Conservation (phyloP, 1,284 basidiomycete species). For the Cutaneotrichosporon cutaneum region DNA sequence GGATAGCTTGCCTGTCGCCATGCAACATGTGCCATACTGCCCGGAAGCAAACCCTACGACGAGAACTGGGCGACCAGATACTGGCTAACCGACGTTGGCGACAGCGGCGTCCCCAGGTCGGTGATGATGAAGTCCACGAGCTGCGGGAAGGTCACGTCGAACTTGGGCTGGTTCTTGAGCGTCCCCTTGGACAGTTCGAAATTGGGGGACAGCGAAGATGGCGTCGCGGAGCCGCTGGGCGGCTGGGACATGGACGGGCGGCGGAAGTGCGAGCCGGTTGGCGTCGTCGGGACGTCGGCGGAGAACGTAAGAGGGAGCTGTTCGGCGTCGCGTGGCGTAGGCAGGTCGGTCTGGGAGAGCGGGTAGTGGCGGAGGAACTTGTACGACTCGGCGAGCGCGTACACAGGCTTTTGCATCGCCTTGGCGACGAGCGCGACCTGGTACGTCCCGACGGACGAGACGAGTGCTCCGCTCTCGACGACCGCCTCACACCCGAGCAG, state of each 20-base stretch:
- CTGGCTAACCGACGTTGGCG: constrained; percentile 51
- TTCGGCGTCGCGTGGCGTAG: constrained; percentile 46
- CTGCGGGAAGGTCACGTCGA: constrained; percentile 55
- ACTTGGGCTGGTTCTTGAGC: constrained; percentile 52
- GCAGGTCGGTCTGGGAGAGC: constrained; percentile 93
- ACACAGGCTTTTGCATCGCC: constrained; percentile 91
- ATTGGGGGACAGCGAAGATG: not conserved
- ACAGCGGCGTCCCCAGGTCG: constrained; percentile 49
- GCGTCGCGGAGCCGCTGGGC: constrained; percentile 6
- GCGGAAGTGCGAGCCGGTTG: not conserved
- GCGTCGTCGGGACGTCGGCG: constrained; percentile 20
- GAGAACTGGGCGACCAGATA: constrained; percentile 54
- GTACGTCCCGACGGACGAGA: constrained; percentile 80
- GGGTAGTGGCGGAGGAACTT: constrained; percentile 98
- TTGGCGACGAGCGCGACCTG: constrained; percentile 96
- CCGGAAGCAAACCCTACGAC: constrained; percentile 15
- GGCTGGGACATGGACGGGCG: not conserved
- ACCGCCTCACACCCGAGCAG: constrained; percentile 97
- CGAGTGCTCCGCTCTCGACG: constrained; percentile 73
- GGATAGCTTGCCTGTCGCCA: not conserved
- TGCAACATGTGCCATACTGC: constrained; percentile 15
- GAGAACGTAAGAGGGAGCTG: constrained; percentile 33
- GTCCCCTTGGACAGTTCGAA: constrained; percentile 52
- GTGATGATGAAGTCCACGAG: constrained; percentile 54
- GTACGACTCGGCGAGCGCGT: constrained; percentile 95